Percentiles rank a stretch among this genome's conserved stretches.
Conservation (phyloP, 768 basidiomycete species). For the Boletus reticulatus region DNA sequence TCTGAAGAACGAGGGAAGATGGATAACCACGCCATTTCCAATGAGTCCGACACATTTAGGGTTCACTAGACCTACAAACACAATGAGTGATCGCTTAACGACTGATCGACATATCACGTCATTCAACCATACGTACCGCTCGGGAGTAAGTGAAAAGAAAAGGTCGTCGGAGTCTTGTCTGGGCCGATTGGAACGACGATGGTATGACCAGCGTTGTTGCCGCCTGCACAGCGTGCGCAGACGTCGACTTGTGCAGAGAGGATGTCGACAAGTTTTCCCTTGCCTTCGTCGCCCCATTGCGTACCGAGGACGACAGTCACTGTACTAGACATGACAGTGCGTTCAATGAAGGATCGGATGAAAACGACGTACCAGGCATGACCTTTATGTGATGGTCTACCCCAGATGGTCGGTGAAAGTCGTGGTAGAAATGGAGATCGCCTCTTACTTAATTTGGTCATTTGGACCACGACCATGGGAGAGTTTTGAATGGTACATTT, state of each 20-base stretch:
- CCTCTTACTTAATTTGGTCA: neutral
- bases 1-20: slow-evolving; percentile 90
- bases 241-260: slow-evolving; percentile 86
- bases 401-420: slow-evolving; percentile 2
- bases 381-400: neutral
- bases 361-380: slow-evolving; percentile 26
- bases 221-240: slow-evolving; percentile 95
- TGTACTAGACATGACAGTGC: slow-evolving; percentile 14
- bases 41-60: slow-evolving; percentile 79
- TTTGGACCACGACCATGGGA: no score
- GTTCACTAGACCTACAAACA: slow-evolving; percentile 19
- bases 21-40: slow-evolving; percentile 94
- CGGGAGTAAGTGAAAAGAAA: slow-evolving; percentile 94
- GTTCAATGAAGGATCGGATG: neutral
- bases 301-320: slow-evolving; percentile 80
- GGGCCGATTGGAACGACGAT: slow-evolving; percentile 80
- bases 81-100: neutral
- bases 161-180: slow-evolving; percentile 73
- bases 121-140: slow-evolving; percentile 54
- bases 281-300: slow-evolving; percentile 94
- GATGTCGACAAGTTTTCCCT: slow-evolving; percentile 97
- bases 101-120: neutral
- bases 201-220: slow-evolving; percentile 99
- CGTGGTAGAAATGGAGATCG: slow-evolving; percentile 12
- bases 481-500: no score